Evolutionary conservation across 768 basidiomycete genomes (phyloP).

Genomic region (Pisolithus albus): DNA sequence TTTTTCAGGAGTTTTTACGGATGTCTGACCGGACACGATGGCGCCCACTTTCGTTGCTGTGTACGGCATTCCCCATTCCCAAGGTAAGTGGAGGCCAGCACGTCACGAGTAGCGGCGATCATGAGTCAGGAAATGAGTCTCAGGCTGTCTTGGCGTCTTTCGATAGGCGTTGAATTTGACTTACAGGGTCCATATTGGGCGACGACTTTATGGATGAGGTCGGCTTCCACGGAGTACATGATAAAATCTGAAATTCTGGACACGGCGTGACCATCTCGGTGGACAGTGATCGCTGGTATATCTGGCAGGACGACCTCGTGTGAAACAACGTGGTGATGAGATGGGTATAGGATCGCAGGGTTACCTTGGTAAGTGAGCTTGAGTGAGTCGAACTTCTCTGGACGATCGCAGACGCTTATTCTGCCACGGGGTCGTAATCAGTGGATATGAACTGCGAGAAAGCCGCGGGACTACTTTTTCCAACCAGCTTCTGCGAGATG

Average conservation of each 20-base stretch:
- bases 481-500: slow-evolving; percentile 75
- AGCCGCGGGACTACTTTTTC: slow-evolving; percentile 52
- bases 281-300: slow-evolving; percentile 55
- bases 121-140: not conserved
- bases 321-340: slow-evolving; percentile 5
- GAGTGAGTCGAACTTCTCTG: slow-evolving; percentile 62
- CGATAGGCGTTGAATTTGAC: slow-evolving; percentile 17
- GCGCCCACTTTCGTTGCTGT: slow-evolving; percentile 88
- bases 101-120: too few relatives aligned
- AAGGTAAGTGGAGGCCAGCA: not conserved
- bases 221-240: slow-evolving; percentile 93
- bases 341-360: not conserved
- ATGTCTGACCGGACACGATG: slow-evolving; percentile 92
- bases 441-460: slow-evolving; percentile 4
- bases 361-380: slow-evolving; percentile 55
- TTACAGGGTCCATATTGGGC: slow-evolving; percentile 85
- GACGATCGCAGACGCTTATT: slow-evolving; percentile 85
- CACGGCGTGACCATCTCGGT: slow-evolving; percentile 80
- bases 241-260: slow-evolving; percentile 89
- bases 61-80: not conserved
- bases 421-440: slow-evolving; percentile 32
- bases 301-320: slow-evolving; percentile 29
- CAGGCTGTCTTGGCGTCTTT: too few relatives aligned
- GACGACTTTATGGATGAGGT: slow-evolving; percentile 78
- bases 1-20: slow-evolving; percentile 92